A percentile compares a stretch with the other conserved stretches of the same genome.
Conservation (phyloP, 306 rosid species). For the Benincasa hispida region DNA sequence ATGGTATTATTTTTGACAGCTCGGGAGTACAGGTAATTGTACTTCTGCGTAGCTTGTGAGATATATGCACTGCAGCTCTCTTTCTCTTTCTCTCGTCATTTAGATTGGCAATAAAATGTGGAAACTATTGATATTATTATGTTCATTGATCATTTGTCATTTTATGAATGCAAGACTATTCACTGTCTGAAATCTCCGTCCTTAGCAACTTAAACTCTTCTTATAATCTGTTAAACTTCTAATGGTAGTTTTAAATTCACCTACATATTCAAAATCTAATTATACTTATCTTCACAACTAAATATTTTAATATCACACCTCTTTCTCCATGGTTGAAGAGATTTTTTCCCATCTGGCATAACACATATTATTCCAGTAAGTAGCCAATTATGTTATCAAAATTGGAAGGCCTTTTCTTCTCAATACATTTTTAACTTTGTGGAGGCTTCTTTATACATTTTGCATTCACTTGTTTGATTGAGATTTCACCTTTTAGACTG, state of each 20-base stretch:
- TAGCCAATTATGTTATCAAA: neutral
- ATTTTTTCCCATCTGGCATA: neutral
- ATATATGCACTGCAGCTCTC: neutral
- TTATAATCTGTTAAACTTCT: neutral
- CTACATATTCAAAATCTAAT: neutral
- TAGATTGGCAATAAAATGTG: neutral
- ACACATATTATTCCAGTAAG: neutral
- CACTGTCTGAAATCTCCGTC: neutral
- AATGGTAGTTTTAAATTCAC: neutral
- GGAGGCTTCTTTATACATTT: neutral
- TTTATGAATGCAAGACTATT: neutral
- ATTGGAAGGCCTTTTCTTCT: neutral
- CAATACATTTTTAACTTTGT: neutral
- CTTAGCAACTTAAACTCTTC: neutral
- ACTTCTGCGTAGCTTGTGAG: neutral
- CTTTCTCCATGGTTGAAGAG: neutral
- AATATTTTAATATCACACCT: no score
- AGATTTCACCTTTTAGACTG: neutral
- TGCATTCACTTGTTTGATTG: neutral
- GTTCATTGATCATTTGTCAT: neutral
- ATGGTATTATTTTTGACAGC: conserved; percentile 61
- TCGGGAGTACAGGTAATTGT: conserved; percentile 51
- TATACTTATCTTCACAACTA: neutral
- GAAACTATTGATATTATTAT: neutral
- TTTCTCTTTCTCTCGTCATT: neutral